Percentiles rank a stretch among this genome's conserved stretches.
Conservation (phyloP, 1,284 basidiomycete species). For the Vanrija sp. region DNA sequence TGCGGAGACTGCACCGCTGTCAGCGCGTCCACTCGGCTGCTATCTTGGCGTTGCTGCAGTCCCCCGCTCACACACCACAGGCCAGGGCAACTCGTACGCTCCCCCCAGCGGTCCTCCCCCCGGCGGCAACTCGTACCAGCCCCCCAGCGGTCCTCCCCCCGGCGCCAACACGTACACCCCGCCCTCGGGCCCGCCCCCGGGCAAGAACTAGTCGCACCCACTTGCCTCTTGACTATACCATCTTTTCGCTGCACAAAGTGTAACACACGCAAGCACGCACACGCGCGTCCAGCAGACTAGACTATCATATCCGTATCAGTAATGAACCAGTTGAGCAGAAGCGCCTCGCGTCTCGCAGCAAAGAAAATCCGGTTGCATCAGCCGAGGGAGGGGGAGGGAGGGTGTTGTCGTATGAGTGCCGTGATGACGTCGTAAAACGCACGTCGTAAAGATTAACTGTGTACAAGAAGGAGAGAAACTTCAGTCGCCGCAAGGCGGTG, state of each 20-base stretch:
- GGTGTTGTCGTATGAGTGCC: neutral
- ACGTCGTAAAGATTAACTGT: neutral
- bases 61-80: neutral
- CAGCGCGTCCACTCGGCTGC: no score
- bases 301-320: neutral
- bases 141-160: slow-evolving; percentile 35
- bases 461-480: neutral
- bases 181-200: slow-evolving; percentile 8
- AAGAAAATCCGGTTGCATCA: neutral
- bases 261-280: neutral
- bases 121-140: slow-evolving; percentile 8
- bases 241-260: neutral
- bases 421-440: neutral
- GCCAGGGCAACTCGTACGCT: slow-evolving; percentile 1
- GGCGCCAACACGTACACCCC: neutral
- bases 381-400: neutral
- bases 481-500: neutral
- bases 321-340: neutral
- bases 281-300: neutral
- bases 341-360: no score
- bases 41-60: no score
- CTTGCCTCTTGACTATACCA: no score
- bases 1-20: no score
- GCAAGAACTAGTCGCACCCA: slow-evolving; percentile 2
- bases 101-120: slow-evolving; percentile 25